These are phyloP conservation scores for Diaporthe aspalathi DNA, from an alignment of 2,329 filamentous ascomycete species.

Conservation along the genomic window DNA sequence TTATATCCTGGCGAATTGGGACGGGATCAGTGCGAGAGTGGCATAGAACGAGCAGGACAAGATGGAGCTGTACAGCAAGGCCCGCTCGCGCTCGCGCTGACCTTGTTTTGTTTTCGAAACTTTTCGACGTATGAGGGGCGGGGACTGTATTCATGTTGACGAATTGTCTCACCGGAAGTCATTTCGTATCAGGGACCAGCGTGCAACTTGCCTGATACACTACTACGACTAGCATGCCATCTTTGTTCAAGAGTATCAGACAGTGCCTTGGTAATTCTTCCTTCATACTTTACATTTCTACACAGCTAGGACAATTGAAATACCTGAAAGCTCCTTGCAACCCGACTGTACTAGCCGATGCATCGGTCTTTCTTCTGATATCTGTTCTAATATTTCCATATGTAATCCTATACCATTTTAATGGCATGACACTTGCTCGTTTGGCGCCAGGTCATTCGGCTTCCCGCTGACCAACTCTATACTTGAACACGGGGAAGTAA, in stretches of 20 bases:
- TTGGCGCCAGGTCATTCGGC: background rate
- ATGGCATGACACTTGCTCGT: accelerated
- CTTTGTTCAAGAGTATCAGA: background rate
- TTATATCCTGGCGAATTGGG: conserved; percentile 48
- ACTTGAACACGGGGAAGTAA: too few species aligned
- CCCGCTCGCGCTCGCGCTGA: background rate
- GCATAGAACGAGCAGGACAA: background rate
- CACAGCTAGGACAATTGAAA: background rate
- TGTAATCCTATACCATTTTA: background rate
- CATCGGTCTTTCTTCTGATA: background rate
- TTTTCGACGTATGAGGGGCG: background rate
- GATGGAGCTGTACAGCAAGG: conserved; percentile 1
- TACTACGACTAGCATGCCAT: background rate
- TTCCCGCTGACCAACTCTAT: too few species aligned
- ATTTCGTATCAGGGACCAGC: background rate
- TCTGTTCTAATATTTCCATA: background rate
- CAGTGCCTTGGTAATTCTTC: background rate
- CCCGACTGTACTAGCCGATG: background rate
- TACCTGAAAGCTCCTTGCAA: background rate
- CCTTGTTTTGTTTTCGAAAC: background rate
- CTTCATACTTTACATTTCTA: background rate
- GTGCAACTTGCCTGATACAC: background rate
- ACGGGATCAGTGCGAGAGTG: conserved; percentile 49
- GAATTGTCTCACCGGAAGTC: background rate
- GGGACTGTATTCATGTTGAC: background rate